Percentiles rank a stretch among this genome's conserved stretches.
Conservation (phyloP, 2,329 filamentous ascomycete genomes). For the Botrytis paeoniae region DNA sequence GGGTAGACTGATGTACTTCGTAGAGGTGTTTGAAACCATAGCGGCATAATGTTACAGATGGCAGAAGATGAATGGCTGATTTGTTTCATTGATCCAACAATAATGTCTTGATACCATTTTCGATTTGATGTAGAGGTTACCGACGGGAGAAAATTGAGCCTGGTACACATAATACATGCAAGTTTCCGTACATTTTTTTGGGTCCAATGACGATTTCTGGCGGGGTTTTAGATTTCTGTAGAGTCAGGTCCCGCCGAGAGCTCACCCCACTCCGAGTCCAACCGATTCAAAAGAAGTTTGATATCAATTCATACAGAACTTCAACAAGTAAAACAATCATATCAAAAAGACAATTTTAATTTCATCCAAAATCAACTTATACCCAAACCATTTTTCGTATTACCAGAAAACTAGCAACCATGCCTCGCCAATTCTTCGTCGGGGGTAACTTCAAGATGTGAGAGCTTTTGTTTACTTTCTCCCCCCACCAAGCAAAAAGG, state of each 20-base stretch:
- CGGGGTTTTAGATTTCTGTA: slow-evolving; percentile 12
- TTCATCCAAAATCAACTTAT: neutral
- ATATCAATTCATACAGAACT: neutral
- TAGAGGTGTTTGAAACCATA: neutral
- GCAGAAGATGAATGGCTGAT: neutral
- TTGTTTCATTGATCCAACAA: neutral
- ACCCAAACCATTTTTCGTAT: slow-evolving; percentile 13
- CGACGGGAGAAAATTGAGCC: neutral
- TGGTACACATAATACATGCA: neutral
- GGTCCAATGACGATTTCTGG: slow-evolving; percentile 18
- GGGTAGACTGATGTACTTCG: neutral
- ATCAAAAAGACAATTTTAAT: neutral
- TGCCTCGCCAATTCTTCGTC: slow-evolving; percentile 96
- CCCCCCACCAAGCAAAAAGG: slow-evolving; percentile 9
- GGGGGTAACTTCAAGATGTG: slow-evolving; percentile 99
- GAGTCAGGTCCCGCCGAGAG: slow-evolving; percentile 1
- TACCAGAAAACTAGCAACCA: slow-evolving; percentile 42
- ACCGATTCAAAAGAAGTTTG: slow-evolving; percentile 19
- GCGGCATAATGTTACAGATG: neutral
- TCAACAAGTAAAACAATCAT: neutral
- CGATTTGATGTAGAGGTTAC: neutral
- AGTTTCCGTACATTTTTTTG: neutral
- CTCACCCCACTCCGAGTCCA: slow-evolving; percentile 14
- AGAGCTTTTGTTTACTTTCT: slow-evolving; percentile 36
- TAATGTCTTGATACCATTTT: neutral